These are phyloP conservation scores for Fusarium sulawesiense DNA, from an alignment of 2,329 filamentous ascomycete species.

Conservation along the genomic window DNA sequence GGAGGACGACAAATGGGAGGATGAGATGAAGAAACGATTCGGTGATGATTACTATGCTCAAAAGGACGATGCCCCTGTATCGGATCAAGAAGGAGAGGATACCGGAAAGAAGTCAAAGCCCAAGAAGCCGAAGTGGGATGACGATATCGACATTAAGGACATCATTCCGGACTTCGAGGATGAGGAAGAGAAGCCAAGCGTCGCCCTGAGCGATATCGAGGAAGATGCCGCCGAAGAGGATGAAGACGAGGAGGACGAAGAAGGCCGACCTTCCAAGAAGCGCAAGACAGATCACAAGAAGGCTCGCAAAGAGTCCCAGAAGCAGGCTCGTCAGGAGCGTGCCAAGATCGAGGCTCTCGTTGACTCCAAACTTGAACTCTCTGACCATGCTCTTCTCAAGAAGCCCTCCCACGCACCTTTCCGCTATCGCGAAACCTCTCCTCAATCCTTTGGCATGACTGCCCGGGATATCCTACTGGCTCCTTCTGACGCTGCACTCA, in stretches of 20 bases:
- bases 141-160: constrained; percentile 97
- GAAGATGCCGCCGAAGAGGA: constrained; percentile 51
- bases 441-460: constrained; percentile 88
- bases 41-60: constrained; percentile 91
- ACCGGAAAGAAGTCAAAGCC: constrained; percentile 60
- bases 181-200: constrained; percentile 62
- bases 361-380: constrained; percentile 81
- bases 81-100: constrained; percentile 71
- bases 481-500: constrained; percentile 85
- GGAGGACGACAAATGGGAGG: constrained; percentile 90
- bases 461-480: constrained; percentile 89
- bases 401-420: constrained; percentile 61
- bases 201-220: constrained; percentile 64
- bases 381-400: constrained; percentile 70
- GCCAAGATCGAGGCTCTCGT: constrained; percentile 87
- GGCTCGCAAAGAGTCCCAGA: constrained; percentile 69
- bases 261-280: constrained; percentile 64
- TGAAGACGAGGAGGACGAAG: constrained; percentile 54
- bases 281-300: constrained; percentile 72
- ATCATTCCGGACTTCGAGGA: constrained; percentile 88
- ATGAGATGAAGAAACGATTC: constrained; percentile 88
- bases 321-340: constrained; percentile 81
- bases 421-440: constrained; percentile 94
- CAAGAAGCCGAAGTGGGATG: constrained; percentile 83
- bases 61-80: constrained; percentile 73